Evolutionary conservation across 352 stramenopile genomes (phyloP).

Genomic region (Hyaloperonospora brassicae): DNA sequence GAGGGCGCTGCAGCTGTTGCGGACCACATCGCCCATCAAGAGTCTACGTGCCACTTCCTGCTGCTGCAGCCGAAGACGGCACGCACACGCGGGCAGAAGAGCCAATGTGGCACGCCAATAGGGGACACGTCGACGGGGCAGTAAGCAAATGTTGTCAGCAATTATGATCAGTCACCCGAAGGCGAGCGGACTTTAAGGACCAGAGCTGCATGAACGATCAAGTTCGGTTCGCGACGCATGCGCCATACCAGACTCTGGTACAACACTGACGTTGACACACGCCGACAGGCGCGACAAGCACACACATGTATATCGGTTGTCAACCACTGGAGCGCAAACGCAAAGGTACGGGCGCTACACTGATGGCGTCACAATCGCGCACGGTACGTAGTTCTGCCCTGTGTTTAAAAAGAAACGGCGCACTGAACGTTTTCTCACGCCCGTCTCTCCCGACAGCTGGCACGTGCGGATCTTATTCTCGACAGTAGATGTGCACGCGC

Average conservation of each 20-base stretch:
- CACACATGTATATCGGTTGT: not conserved
- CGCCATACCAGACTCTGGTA: too few species aligned
- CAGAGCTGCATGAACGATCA: slow-evolving; percentile 22
- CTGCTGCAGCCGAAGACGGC: not conserved
- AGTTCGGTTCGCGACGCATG: slow-evolving; percentile 15
- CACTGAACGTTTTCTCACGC: slow-evolving; percentile 31
- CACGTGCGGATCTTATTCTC: slow-evolving; percentile 31
- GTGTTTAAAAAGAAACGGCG: not conserved
- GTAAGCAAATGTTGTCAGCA: slow-evolving; percentile 16
- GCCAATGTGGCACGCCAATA: slow-evolving; percentile 12
- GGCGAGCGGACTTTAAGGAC: slow-evolving; percentile 15
- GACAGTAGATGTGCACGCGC: not conserved
- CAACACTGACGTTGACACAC: too few species aligned
- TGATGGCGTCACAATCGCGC: not conserved
- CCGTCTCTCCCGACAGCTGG: slow-evolving; percentile 13
- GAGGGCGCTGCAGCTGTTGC: too few species aligned
- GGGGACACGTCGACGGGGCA: slow-evolving; percentile 6
- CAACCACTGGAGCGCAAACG: not conserved
- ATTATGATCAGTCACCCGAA: slow-evolving; percentile 19
- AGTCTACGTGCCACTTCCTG: not conserved
- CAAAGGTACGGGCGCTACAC: not conserved
- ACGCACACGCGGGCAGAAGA: slow-evolving; percentile 19
- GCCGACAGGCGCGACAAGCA: not conserved
- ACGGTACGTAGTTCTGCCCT: not conserved
- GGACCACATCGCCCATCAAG: not conserved